phyloP scores from a whole-genome alignment of 805 yeast species.

The Kodamaea lidongshanica region DNA sequence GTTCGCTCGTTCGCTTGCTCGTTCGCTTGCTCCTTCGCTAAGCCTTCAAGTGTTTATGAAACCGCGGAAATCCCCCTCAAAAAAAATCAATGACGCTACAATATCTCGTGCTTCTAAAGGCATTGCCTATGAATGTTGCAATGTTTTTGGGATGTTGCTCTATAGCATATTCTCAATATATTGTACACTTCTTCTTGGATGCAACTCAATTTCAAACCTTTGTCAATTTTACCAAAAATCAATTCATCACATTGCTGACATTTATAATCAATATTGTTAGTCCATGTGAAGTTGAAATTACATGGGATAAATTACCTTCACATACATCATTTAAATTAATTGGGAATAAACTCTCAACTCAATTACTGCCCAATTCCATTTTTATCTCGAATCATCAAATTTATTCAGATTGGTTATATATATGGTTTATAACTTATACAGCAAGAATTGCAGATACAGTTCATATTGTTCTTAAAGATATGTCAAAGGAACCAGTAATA shows the following conservation, averaged over 20 bases:
- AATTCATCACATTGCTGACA: conserved; percentile 51
- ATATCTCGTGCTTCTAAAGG: no score
- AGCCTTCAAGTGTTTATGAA: no score
- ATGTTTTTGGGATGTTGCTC: conserved; percentile 5
- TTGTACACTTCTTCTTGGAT: conserved; percentile 3
- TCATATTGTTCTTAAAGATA: conserved; percentile 71
- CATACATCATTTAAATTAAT: conserved; percentile 8
- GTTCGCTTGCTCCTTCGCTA: no score
- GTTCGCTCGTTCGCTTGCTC: no score
- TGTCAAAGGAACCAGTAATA: conserved; percentile 66
- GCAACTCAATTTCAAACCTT: conserved; percentile 30
- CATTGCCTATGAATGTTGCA: no score
- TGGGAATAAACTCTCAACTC: conserved; percentile 4
- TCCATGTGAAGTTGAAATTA: conserved; percentile 47
- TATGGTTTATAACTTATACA: conserved; percentile 82
- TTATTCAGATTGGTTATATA: conserved; percentile 86
- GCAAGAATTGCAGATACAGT: conserved; percentile 59
- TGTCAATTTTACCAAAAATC: conserved; percentile 49
- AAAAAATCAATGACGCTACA: no score
- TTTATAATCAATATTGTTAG: conserved; percentile 46
- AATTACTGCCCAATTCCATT: conserved; percentile 43
- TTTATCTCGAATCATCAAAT: conserved; percentile 88
- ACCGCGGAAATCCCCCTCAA: no score
- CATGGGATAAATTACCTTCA: conserved; percentile 34
- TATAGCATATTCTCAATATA: conserved; percentile 1